Evolutionary conservation across 2,329 filamentous ascomycete genomes (phyloP), one percentile per base, ranked within the genome.

Genomic region (Ophiostoma sp.): DNA sequence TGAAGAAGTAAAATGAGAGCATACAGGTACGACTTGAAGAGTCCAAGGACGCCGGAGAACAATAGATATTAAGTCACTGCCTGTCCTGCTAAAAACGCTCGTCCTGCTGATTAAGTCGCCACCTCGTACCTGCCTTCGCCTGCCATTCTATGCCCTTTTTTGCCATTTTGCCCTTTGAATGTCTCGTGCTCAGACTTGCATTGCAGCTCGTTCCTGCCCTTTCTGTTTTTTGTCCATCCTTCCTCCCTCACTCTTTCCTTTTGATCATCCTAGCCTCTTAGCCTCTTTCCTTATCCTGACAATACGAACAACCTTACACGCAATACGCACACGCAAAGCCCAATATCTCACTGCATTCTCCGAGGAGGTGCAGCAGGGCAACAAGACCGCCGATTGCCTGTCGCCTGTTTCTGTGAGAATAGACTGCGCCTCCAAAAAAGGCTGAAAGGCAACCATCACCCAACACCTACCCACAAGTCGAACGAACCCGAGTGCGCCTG

Each of bases 331-430:
- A 39, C 59, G n/a, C n/a, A 22, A 19, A 55, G 33, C 33, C 59
- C 36, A 64, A 25, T 15, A 42, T 64, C 59, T 64, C 33, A 64
- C 59, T 42, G 36, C 59, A 64, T 64, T 64, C n/a, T 42, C 59
- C 59, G 33, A 64, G 33, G n/a, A 64, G 59, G 59, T 64, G 59
- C 59, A 42, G 59, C 59, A 25, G 11, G 33, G 9, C 19, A 64
- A 31, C 36, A 39, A 36, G n/a, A 61, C 25, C 25, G 57, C 25
- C 57, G 12, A 61, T 19, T 61, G 25, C 57, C 33, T 25, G 9
- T 59, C n/a, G n/a, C n/a, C n/a, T n/a, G n/a, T 50, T 5, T 68
- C 39, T 63, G 12, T 68, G 17, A n/a, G 28, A 39, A 61, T 9
- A n/a, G n/a, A 64, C 59, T 64, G 33, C 59, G 59, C 33, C 59